Percentiles rank a stretch among this genome's conserved stretches.
These are phyloP conservation scores for Pestalotiopsis sp. DNA, from an alignment of 2,329 filamentous ascomycete genomes.

Conservation along the genomic window DNA sequence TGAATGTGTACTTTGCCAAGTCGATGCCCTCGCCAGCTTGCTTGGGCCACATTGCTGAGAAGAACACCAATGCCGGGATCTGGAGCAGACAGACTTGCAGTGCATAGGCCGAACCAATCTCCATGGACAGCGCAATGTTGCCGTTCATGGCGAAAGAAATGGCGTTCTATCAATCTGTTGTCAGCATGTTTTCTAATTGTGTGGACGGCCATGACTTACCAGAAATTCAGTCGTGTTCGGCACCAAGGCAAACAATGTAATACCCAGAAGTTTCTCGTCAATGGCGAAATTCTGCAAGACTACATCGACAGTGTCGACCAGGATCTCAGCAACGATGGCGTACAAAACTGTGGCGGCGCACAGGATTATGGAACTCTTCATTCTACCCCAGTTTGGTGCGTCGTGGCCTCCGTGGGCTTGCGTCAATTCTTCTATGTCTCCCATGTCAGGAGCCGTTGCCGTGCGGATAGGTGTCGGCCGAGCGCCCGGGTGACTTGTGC, in stretches of 20 bases:
- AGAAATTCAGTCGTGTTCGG: constrained; percentile 98
- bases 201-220: constrained; percentile 52
- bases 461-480: constrained; percentile 37
- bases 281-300: constrained; percentile 88
- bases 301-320: constrained; percentile 97
- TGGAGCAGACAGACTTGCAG: constrained; percentile 95
- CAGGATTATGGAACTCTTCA: constrained; percentile 87
- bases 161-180: constrained; percentile 68
- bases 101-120: constrained; percentile 96
- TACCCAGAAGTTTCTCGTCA: constrained; percentile 96
- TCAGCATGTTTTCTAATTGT: constrained; percentile 8
- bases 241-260: constrained; percentile 94
- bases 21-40: constrained; percentile 41
- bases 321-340: constrained; percentile 94
- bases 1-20: constrained; percentile 68
- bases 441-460: constrained; percentile 45
- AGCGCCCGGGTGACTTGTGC: constrained; percentile 27
- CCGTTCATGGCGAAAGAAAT: constrained; percentile 99
- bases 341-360: constrained; percentile 89
- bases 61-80: constrained; percentile 89
- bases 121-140: constrained; percentile 98
- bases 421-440: constrained; percentile 47
- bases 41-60: constrained; percentile 75
- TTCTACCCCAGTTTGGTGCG: constrained; percentile 96
- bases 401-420: constrained; percentile 78